Evolutionary conservation across 495 filamentous ascomycete genomes (phyloP), one percentile per base, ranked within the genome.

Genomic region (Penicillium antarcticum): DNA sequence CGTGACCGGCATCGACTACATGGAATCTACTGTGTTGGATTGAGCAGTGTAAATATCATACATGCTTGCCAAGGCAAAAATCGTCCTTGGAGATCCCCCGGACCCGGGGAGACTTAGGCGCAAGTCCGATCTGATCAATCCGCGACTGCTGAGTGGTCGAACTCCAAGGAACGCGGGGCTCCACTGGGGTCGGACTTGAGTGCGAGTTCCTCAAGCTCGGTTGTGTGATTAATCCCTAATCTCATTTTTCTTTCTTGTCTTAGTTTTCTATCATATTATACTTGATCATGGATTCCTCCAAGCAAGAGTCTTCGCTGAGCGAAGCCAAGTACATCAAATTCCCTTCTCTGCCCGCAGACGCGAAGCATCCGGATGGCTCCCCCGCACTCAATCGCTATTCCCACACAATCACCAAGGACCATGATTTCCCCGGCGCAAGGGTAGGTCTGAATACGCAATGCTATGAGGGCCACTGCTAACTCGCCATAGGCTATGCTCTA

Each of bases 341-440:
- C 55, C 74, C 76, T 42, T 72, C 74, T 56, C 67, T 84, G 17
- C 79, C 84, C 35, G 71, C 74, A 37, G 79, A 73, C 43, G 75
- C 78, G 44, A 81, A 72, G 53, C 70, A 79, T 48, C 69, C 72
- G 38, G 80, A 88, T 68, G 86, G 86, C 16, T 77, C 81, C 52
- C 78, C 71, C 35, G 80, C 76, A 13, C 71, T 92, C 51, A 92
- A 92, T 65, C 78, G 81, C 60, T 86, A 81, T 63, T 89, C 86
- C 8, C 80, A 83, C 0, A 82, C 79, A n/a, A 68, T 91, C 51
- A 92, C 88, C 37, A 82, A 76, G 53, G 88, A 79, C 17, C 89
- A 97, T 86, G 91, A 97, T 61, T 98, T 88, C 62, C 94, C 94
- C 3, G 94, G 90, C 2, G 92, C 94, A 31, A 88, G 94, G 80